Conservation (phyloP, 352 stramenopile genomes). For the Pythium utonaiense region DNA sequence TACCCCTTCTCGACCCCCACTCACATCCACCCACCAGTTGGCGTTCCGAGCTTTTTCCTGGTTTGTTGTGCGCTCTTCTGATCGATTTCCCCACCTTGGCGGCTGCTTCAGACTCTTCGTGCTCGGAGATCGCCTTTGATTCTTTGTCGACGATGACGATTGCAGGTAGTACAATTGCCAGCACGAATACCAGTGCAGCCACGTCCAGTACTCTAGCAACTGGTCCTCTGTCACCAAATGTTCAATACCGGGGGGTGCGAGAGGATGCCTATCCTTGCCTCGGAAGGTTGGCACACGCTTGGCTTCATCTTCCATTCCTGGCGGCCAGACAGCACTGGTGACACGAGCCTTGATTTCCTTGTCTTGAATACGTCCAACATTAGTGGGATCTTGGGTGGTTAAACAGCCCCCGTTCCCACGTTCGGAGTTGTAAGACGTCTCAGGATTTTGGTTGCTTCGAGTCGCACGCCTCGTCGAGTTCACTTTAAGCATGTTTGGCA, state of each 20-base stretch:
- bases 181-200: constrained; percentile 66
- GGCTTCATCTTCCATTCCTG: constrained; percentile 42
- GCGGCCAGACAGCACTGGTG: constrained; percentile 35
- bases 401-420: too few relatives aligned
- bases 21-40: background rate
- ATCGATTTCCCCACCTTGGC: background rate
- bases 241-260: constrained; percentile 46
- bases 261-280: constrained; percentile 26
- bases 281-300: constrained; percentile 21
- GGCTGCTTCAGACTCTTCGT: background rate
- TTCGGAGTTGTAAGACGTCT: background rate
- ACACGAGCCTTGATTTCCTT: background rate
- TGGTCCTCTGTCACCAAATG: constrained; percentile 51
- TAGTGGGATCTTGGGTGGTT: too few relatives aligned
- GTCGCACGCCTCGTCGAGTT: background rate
- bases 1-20: background rate
- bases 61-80: background rate
- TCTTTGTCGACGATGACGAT: constrained; percentile 19
- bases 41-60: background rate
- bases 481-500: background rate
- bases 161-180: constrained; percentile 67
- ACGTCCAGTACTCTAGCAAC: constrained; percentile 57
- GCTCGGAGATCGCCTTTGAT: background rate
- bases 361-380: background rate
- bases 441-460: background rate